These are phyloP conservation scores for Entonaema liquescens DNA, from an alignment of 495 filamentous ascomycete genomes.

Conservation along the genomic window DNA sequence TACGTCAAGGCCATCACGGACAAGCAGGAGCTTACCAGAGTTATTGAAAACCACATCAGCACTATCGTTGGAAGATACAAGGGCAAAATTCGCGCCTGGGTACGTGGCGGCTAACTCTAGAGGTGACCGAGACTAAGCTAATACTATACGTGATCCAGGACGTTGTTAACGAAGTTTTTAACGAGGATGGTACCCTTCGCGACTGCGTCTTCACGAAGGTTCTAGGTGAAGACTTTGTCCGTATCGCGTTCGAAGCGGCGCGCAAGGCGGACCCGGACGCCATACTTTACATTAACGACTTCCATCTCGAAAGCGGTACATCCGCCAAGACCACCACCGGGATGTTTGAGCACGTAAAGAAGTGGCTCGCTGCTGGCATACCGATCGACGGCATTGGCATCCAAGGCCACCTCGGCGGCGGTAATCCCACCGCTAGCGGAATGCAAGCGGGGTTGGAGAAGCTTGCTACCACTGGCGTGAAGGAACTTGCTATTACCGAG, in stretches of 20 bases:
- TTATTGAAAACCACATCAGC: conserved; percentile 58
- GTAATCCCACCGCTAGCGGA: conserved; percentile 55
- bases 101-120: conserved; percentile 33
- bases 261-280: conserved; percentile 64
- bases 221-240: conserved; percentile 64
- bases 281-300: conserved; percentile 74
- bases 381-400: conserved; percentile 79
- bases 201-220: conserved; percentile 66
- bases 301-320: conserved; percentile 63
- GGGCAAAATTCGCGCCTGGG: conserved; percentile 54
- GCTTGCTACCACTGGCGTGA: conserved; percentile 60
- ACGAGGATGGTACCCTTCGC: conserved; percentile 47
- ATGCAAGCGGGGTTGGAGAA: conserved; percentile 53
- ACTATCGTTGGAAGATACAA: conserved; percentile 59
- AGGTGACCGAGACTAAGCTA: neutral
- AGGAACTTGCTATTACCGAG: conserved; percentile 70
- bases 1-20: conserved; percentile 60
- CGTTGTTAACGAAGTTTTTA: neutral
- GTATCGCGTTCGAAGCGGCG: conserved; percentile 69
- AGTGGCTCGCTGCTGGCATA: conserved; percentile 69
- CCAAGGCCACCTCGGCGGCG: conserved; percentile 69
- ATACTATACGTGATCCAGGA: neutral
- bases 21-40: conserved; percentile 51
- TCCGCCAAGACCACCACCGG: conserved; percentile 64
- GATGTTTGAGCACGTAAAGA: conserved; percentile 69